phyloP scores from a whole-genome alignment of 306 rosid genomes.

The Vigna trinervia region DNA sequence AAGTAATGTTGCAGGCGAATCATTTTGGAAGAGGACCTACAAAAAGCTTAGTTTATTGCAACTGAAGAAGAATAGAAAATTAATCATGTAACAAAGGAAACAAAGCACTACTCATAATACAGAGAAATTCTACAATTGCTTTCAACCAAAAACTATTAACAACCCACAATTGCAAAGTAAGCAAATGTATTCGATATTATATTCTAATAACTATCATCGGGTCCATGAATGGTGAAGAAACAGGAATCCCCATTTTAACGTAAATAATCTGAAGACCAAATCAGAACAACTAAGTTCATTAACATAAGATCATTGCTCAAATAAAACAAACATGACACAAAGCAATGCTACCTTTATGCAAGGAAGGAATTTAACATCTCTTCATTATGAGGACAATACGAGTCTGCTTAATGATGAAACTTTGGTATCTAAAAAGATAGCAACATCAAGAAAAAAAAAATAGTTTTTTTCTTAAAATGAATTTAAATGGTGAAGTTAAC shows the following conservation, averaged over 20 bases:
- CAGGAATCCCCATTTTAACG: neutral
- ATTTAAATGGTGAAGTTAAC: neutral
- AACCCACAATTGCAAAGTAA: slow-evolving; percentile 5
- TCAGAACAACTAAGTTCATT: neutral
- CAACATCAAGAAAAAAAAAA: slow-evolving; percentile 4
- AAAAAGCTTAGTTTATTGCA: slow-evolving; percentile 38
- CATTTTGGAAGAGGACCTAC: slow-evolving; percentile 88
- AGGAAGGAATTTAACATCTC: neutral
- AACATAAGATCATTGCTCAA: slow-evolving; percentile 20
- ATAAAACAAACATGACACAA: neutral
- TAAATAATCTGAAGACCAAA: slow-evolving; percentile 16
- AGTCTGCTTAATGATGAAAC: slow-evolving; percentile 18
- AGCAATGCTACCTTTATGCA: neutral
- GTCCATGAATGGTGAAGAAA: neutral
- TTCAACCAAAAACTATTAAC: slow-evolving; percentile 12
- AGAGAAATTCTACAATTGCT: slow-evolving; percentile 7
- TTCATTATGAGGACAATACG: slow-evolving; percentile 19
- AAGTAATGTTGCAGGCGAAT: slow-evolving; percentile 88
- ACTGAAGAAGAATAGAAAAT: slow-evolving; percentile 22
- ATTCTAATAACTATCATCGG: neutral
- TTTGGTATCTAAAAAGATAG: slow-evolving; percentile 1
- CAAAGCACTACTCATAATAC: neutral
- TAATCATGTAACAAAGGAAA: slow-evolving; percentile 3
- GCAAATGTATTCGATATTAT: neutral
- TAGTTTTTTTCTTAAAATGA: neutral